Conservation (phyloP, 1,284 basidiomycete genomes). For the Melampsora americana region DNA sequence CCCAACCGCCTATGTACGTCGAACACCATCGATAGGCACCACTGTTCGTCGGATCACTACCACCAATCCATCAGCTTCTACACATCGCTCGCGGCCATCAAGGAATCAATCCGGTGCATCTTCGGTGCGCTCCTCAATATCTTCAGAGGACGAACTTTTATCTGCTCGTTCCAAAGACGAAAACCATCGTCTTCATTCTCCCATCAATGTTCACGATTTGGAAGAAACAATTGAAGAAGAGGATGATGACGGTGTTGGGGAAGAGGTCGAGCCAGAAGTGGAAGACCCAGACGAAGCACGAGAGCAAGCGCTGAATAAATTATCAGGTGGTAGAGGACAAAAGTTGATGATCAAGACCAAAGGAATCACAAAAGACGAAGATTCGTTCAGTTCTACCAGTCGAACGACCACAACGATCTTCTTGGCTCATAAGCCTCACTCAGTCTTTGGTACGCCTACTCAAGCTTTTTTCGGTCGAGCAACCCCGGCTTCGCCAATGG, state of each 20-base stretch:
- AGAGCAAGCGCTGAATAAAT: constrained; percentile 31
- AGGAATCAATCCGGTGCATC: constrained; percentile 20
- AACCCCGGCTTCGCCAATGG: constrained; percentile 13
- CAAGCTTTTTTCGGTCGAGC: constrained; percentile 33
- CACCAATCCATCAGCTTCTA: constrained; percentile 2
- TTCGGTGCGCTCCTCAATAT: constrained; percentile 37
- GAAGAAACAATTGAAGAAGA: constrained; percentile 44
- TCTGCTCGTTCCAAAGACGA: constrained; percentile 16
- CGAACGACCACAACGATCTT: constrained; percentile 33
- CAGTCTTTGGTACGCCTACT: constrained; percentile 41
- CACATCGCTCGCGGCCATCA: not conserved
- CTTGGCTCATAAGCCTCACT: constrained; percentile 41
- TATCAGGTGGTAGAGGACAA: constrained; percentile 25
- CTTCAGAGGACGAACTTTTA: constrained; percentile 29
- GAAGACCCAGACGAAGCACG: constrained; percentile 13
- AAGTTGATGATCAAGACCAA: constrained; percentile 9
- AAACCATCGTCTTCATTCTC: constrained; percentile 22
- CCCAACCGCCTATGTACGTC: constrained; percentile 22
- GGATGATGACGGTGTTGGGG: constrained; percentile 35
- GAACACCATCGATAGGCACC: constrained; percentile 23
- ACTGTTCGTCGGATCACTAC: constrained; percentile 35
- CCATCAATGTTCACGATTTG: constrained; percentile 41
- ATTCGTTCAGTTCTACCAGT: not conserved
- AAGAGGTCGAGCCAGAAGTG: constrained; percentile 1
- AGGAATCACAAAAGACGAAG: not conserved